Base-by-base conservation (phyloP, 345 rosid species). In the Pugionium dolabratum region DNA sequence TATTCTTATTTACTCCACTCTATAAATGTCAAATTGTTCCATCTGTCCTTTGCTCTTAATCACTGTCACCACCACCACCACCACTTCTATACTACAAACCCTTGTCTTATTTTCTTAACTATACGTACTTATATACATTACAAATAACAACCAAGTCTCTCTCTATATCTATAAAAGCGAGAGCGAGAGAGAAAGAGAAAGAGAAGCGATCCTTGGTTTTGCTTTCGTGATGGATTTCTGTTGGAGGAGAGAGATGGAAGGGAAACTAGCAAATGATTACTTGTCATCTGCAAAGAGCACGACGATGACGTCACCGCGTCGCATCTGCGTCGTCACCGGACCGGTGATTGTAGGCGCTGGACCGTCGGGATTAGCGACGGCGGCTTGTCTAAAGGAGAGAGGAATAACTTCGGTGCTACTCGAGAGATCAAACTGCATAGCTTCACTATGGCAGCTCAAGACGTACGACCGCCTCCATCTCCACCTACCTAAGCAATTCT, bases 341-440 rank as follows among this genome's bases (percentile, higher is more conserved):
- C 84, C 93, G 3, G 70, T 91, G 29, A 86, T 88, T 45, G 85
- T 91, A 2, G 96, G 97, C 1, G 93, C 89, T 0, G 97, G 96
- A 5, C 96, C 96, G 1, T 86, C 96, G 2, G 96, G 96, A 0
- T 75, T 91, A 3, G 93, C 93, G 7, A 71, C 80, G n/a, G 89
- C 89, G 1, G 91, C 96, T 3, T 83, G 96, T 74, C 83, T 91
- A 2, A 79, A 77, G 10, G 63, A 76, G 68, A 76, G 42, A 62
- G 85, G 80, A 0, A 75, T 91, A 1, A 63, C 74, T 10, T 74
- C 83, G 31, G 47, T 83, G 34, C 65, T 88, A 36, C 83, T 91
- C 2, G 97, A 91, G 76, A 81, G 86, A 73, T 80, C 88, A 51
- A 75, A 80, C 75, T 85, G 93, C 59, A 78, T 91, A 70, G 94